Conservation (phyloP, 768 basidiomycete species). For the Clitopilus passeckerianus region DNA sequence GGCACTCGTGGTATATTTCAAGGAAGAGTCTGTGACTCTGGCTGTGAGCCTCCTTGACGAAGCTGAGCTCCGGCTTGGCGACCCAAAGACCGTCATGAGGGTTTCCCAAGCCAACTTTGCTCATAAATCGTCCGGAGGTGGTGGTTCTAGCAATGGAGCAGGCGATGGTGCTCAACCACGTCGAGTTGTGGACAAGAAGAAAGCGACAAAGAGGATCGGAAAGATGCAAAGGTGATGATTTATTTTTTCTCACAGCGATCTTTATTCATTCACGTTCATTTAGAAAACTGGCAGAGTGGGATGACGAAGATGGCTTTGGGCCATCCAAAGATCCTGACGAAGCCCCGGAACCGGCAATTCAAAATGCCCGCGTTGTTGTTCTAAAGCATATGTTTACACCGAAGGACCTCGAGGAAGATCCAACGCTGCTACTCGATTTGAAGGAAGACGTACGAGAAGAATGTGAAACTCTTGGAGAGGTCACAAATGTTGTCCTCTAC, state of each 20-base stretch:
- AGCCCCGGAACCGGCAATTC: conserved; percentile 34
- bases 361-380: conserved; percentile 79
- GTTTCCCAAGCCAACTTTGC: conserved; percentile 75
- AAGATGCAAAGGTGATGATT: conserved; percentile 79
- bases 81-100: conserved; percentile 64
- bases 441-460: conserved; percentile 97
- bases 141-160: conserved; percentile 29
- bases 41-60: conserved; percentile 87
- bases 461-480: conserved; percentile 84
- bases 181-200: conserved; percentile 75
- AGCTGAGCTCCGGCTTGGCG: conserved; percentile 83
- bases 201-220: conserved; percentile 65
- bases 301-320: conserved; percentile 90
- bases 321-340: conserved; percentile 60
- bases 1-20: conserved; percentile 94
- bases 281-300: conserved; percentile 93
- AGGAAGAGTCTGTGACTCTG: conserved; percentile 89
- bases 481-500: conserved; percentile 92
- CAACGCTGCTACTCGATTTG: conserved; percentile 81
- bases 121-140: conserved; percentile 51
- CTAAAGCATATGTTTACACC: conserved; percentile 94
- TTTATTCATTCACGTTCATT: not conserved
- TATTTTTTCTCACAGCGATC: not conserved
- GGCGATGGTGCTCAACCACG: conserved; percentile 42
- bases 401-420: conserved; percentile 79